Evolutionary conservation across 202 grass and related monocot species (phyloP).

Genomic region (Bolboschoenoplectus hybrid): DNA sequence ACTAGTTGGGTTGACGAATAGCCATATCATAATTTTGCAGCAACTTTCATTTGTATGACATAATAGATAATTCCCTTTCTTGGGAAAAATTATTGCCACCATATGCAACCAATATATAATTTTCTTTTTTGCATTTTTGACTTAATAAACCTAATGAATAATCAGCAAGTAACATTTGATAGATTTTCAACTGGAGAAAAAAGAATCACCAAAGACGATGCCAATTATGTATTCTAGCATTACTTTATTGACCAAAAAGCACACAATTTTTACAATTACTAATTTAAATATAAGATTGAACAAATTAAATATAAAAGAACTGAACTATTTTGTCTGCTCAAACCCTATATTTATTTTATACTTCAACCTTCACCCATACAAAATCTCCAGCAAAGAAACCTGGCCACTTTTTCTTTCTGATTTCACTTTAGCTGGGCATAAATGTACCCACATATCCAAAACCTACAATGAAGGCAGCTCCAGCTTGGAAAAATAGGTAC

Average conservation of each 20-base stretch:
- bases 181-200: slow-evolving; percentile 2
- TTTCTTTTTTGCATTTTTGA: background rate
- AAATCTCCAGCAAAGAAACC: background rate
- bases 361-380: background rate
- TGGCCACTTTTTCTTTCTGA: background rate
- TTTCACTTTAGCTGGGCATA: slow-evolving; percentile 44
- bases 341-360: slow-evolving; percentile 19
- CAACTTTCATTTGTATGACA: background rate
- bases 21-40: background rate
- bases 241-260: slow-evolving; percentile 27
- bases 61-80: background rate
- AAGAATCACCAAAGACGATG: background rate
- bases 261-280: slow-evolving; percentile 37
- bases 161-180: slow-evolving; percentile 4
- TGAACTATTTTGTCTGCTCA: slow-evolving; percentile 17
- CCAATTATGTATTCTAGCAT: slow-evolving; percentile 18
- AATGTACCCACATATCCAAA: slow-evolving; percentile 66
- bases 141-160: slow-evolving; percentile 5
- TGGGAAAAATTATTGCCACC: background rate
- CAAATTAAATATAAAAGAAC: slow-evolving; percentile 27
- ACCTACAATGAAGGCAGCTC: slow-evolving; percentile 72
- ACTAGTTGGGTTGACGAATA: slow-evolving; percentile 1
- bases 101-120: background rate
- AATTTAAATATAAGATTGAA: slow-evolving; percentile 32
- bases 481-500: slow-evolving; percentile 73